A percentile compares a stretch with the other conserved stretches of the same genome.
Conservation (phyloP, 495 filamentous ascomycete species). For the Coniosporium apollinis region DNA sequence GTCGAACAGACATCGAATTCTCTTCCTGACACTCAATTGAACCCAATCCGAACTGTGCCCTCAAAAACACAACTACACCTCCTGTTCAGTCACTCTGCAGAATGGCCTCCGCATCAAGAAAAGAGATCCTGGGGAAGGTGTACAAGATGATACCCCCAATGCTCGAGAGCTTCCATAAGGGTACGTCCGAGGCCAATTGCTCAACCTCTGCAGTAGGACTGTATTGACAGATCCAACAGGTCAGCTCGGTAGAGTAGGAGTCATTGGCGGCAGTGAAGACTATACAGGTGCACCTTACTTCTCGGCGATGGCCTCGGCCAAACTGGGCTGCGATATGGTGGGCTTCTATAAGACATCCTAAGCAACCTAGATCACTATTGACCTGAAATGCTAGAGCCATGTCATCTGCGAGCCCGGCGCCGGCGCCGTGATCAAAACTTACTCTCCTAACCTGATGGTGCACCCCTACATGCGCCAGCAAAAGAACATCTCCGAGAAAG, state of each 20-base stretch:
- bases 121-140: constrained; percentile 62
- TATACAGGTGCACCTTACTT: constrained; percentile 98
- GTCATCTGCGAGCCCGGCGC: constrained; percentile 89
- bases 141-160: constrained; percentile 87
- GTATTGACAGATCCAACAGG: constrained; percentile 47
- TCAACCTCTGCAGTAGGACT: no score
- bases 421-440: constrained; percentile 76
- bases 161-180: constrained; percentile 95
- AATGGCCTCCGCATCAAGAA: constrained; percentile 28
- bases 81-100: no score
- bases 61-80: no score
- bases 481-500: constrained; percentile 26
- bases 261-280: constrained; percentile 89
- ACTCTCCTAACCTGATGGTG: constrained; percentile 97
- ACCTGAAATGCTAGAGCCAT: constrained; percentile 47
- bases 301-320: constrained; percentile 87
- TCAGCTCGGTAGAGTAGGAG: constrained; percentile 79
- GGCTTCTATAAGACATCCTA: constrained; percentile 4
- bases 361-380: constrained; percentile 2
- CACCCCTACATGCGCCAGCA: constrained; percentile 85
- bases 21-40: no score
- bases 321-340: constrained; percentile 38
- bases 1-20: no score
- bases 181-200: constrained; percentile 32
- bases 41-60: no score